Conservation (phyloP, 2,329 filamentous ascomycete species). For the Talaromyces piceae region DNA sequence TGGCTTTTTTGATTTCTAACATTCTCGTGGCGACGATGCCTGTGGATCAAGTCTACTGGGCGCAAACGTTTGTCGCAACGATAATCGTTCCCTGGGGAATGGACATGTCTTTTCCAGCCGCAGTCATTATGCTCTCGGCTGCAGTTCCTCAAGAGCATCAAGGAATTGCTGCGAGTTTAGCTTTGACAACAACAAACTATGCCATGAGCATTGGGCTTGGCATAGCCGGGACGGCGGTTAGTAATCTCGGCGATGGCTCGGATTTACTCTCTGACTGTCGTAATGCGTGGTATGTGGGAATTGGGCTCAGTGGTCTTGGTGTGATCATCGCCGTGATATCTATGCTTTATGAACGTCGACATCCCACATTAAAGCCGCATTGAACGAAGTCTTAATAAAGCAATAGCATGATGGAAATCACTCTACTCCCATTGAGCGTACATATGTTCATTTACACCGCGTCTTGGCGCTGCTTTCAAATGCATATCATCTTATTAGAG, state of each 20-base stretch:
- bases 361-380: not conserved
- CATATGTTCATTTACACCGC: not conserved
- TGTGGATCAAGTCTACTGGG: slow-evolving; percentile 35
- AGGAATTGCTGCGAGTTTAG: slow-evolving; percentile 49
- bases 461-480: too few relatives aligned
- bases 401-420: too few relatives aligned
- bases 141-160: slow-evolving; percentile 41
- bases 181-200: slow-evolving; percentile 62
- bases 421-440: too few relatives aligned
- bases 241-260: not conserved
- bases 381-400: too few relatives aligned
- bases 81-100: slow-evolving; percentile 16
- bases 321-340: not conserved
- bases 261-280: not conserved
- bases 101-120: slow-evolving; percentile 60
- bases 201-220: slow-evolving; percentile 59
- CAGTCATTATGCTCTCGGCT: slow-evolving; percentile 54
- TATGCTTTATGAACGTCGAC: not conserved
- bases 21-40: slow-evolving; percentile 32
- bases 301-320: not conserved
- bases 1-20: slow-evolving; percentile 23
- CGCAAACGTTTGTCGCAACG: slow-evolving; percentile 19
- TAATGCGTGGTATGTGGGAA: not conserved
- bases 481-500: not conserved
- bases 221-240: slow-evolving; percentile 55